These are phyloP conservation scores for Colletotrichum paranaense DNA, from an alignment of 2,329 filamentous ascomycete genomes.

Conservation along the genomic window DNA sequence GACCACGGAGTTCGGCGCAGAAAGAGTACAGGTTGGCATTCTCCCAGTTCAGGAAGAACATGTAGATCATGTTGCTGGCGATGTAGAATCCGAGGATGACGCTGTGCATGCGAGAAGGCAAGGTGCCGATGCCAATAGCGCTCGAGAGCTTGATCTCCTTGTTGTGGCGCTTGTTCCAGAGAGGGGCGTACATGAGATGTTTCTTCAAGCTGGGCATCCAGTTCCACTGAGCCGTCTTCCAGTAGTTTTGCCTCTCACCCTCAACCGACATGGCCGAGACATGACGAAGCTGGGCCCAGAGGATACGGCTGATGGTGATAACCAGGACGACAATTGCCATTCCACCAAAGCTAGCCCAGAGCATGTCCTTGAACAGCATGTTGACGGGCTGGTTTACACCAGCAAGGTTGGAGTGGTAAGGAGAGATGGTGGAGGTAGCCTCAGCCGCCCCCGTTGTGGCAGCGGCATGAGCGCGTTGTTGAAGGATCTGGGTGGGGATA, in stretches of 20 bases:
- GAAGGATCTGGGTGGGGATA: slow-evolving; percentile 45
- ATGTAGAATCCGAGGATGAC: slow-evolving; percentile 68
- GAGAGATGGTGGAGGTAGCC: slow-evolving; percentile 61
- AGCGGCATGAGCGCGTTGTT: slow-evolving; percentile 40
- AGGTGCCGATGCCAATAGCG: slow-evolving; percentile 69
- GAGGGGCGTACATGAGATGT: slow-evolving; percentile 71
- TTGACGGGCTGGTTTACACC: slow-evolving; percentile 72
- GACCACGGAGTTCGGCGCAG: slow-evolving; percentile 84
- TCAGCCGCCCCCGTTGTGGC: slow-evolving; percentile 40
- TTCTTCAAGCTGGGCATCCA: slow-evolving; percentile 74
- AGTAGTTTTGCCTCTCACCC: slow-evolving; percentile 67
- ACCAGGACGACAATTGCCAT: slow-evolving; percentile 64
- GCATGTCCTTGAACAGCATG: slow-evolving; percentile 64
- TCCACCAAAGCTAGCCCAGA: slow-evolving; percentile 72
- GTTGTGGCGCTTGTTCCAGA: slow-evolving; percentile 75
- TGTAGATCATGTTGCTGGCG: slow-evolving; percentile 71
- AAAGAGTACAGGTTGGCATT: slow-evolving; percentile 70
- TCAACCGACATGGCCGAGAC: slow-evolving; percentile 67
- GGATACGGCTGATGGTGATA: slow-evolving; percentile 65
- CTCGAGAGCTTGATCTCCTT: slow-evolving; percentile 72
- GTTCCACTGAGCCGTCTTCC: slow-evolving; percentile 66
- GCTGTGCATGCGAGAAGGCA: slow-evolving; percentile 73
- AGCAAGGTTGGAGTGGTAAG: slow-evolving; percentile 66
- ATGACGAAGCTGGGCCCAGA: slow-evolving; percentile 67
- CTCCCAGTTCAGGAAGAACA: slow-evolving; percentile 71